Evolutionary conservation across 1,139 yeast genomes (phyloP).

Genomic region (Geotrichum macrosporum): DNA sequence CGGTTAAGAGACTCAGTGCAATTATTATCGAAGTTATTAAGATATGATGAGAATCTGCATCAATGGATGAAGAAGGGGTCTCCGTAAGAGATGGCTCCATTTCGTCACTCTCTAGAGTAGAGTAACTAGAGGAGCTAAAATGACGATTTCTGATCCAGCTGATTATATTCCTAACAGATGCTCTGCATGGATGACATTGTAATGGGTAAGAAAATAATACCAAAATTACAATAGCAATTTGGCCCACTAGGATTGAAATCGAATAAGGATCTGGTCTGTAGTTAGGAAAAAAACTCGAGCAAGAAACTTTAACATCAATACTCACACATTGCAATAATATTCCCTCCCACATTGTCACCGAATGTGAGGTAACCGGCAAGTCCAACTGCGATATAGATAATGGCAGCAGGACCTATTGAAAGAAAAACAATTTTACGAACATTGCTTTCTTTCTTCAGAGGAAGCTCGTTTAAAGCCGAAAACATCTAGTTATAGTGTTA

Average conservation of each 20-base stretch:
- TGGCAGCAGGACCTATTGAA: constrained; percentile 56
- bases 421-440: constrained; percentile 50
- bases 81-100: not conserved
- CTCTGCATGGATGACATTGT: constrained; percentile 88
- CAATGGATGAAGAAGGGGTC: not conserved
- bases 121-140: constrained; percentile 16
- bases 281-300: constrained; percentile 20
- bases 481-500: constrained; percentile 50
- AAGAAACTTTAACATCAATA: not conserved
- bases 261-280: constrained; percentile 40
- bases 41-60: constrained; percentile 44
- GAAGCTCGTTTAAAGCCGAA: constrained; percentile 79
- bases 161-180: constrained; percentile 71
- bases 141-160: constrained; percentile 43
- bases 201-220: constrained; percentile 85
- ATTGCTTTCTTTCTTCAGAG: constrained; percentile 50
- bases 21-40: constrained; percentile 65
- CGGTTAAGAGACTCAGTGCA: constrained; percentile 61
- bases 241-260: constrained; percentile 57
- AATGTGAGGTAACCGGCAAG: constrained; percentile 80
- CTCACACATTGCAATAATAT: constrained; percentile 59
- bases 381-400: constrained; percentile 67
- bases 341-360: constrained; percentile 74
- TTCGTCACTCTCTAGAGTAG: constrained; percentile 22
- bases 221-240: constrained; percentile 72